Conservation (phyloP, 768 basidiomycete species). For the Crepidotus variabilis region DNA sequence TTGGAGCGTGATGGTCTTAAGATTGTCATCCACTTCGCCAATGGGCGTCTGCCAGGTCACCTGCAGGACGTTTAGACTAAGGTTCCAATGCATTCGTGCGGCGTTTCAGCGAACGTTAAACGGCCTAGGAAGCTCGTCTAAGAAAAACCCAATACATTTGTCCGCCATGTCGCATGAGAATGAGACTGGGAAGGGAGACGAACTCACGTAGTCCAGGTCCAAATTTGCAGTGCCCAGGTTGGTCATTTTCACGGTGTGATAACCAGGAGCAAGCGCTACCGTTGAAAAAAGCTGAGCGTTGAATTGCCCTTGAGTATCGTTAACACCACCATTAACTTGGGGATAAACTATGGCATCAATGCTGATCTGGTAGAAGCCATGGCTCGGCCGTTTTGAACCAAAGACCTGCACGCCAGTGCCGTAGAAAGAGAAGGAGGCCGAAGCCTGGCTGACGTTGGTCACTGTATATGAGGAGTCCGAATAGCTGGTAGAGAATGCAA, state of each 20-base stretch:
- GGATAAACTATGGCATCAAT: conserved; percentile 32
- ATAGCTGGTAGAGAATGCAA: conserved; percentile 19
- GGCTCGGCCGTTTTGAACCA: conserved; percentile 45
- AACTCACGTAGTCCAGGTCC: conserved; percentile 47
- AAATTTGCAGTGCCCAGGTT: conserved; percentile 26
- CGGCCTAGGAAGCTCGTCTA: too few species aligned
- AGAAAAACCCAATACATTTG: too few species aligned
- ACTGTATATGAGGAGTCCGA: conserved; percentile 35
- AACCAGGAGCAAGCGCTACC: conserved; percentile 25
- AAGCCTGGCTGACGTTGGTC: conserved; percentile 29
- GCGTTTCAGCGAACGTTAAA: too few species aligned
- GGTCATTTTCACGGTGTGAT: conserved; percentile 35
- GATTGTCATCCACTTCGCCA: conserved; percentile 20
- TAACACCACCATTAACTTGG: conserved; percentile 24
- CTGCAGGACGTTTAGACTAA: conserved; percentile 14
- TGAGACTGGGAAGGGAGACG: neutral
- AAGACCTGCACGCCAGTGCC: conserved; percentile 47
- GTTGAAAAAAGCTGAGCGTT: conserved; percentile 38
- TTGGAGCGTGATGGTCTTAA: conserved; percentile 25
- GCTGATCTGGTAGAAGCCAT: conserved; percentile 40
- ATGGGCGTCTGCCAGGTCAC: conserved; percentile 29
- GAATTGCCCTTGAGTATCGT: conserved; percentile 20
- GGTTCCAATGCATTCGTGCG: neutral
- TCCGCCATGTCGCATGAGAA: too few species aligned
- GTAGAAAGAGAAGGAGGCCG: conserved; percentile 40